Conservation (phyloP, 805 yeast genomes). For the Candida ascalaphidarum region DNA sequence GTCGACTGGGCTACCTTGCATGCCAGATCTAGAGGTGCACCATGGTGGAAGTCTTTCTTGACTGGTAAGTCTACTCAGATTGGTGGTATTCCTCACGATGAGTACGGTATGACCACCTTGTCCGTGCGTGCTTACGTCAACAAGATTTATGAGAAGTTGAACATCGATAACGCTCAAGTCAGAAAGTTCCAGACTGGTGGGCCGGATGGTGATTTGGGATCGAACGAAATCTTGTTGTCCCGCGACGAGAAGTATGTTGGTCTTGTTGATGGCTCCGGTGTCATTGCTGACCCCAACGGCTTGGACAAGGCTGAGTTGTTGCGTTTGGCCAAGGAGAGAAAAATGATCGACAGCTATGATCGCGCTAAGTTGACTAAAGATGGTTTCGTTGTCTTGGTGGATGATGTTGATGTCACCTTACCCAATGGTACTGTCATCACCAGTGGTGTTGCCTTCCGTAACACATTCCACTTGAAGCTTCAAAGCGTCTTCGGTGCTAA, state of each 20-base stretch:
- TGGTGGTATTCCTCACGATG: conserved; percentile 98
- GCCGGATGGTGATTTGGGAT: conserved; percentile 97
- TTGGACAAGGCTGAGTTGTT: conserved; percentile 70
- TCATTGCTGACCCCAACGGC: conserved; percentile 85
- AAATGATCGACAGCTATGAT: conserved; percentile 67
- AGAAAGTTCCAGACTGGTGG: conserved; percentile 96
- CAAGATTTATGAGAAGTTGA: conserved; percentile 73
- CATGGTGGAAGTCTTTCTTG: conserved; percentile 97
- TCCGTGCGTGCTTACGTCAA: conserved; percentile 90
- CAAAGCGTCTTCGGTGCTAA: conserved; percentile 52
- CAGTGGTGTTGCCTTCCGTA: conserved; percentile 86
- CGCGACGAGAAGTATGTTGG: conserved; percentile 79
- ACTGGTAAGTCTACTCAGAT: conserved; percentile 88
- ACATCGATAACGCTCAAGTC: conserved; percentile 49
- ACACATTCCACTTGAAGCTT: conserved; percentile 74
- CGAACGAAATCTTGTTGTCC: conserved; percentile 87
- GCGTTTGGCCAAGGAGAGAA: conserved; percentile 70
- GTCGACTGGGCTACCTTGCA: conserved; percentile 97
- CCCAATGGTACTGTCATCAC: conserved; percentile 72
- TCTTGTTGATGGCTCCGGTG: conserved; percentile 94
- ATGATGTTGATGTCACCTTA: conserved; percentile 68
- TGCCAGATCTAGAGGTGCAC: conserved; percentile 86
- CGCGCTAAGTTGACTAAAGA: conserved; percentile 52
- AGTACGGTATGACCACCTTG: conserved; percentile 94
- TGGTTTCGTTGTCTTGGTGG: conserved; percentile 81